phyloP scores from a whole-genome alignment of 2,329 filamentous ascomycete species.

The Phialocephala subalpina region DNA sequence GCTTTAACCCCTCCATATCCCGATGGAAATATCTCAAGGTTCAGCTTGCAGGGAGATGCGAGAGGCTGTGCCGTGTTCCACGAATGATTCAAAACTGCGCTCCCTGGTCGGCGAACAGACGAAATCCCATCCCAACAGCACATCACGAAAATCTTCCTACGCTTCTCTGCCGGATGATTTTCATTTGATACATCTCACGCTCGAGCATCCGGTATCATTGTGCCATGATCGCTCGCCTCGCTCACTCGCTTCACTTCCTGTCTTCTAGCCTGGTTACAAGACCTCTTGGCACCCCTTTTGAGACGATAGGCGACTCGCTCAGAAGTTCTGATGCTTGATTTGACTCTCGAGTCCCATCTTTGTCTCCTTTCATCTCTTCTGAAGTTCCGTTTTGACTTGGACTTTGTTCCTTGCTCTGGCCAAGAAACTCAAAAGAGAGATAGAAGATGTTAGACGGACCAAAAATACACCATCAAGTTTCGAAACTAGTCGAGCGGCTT shows the following conservation, averaged over 20 bases:
- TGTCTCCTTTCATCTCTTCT: background rate
- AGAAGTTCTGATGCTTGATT: slow-evolving; percentile 18
- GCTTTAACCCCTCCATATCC: background rate
- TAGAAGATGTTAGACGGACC: background rate
- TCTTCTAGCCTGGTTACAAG: slow-evolving; percentile 23
- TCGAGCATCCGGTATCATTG: slow-evolving; percentile 13
- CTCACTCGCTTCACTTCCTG: background rate
- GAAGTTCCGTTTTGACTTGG: background rate
- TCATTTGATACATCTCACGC: slow-evolving; percentile 25
- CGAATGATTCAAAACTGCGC: slow-evolving; percentile 14
- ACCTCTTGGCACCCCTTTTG: slow-evolving; percentile 14
- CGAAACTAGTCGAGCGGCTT: slow-evolving; percentile 7
- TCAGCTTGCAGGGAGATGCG: slow-evolving; percentile 1
- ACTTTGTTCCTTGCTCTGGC: background rate
- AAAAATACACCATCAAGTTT: slow-evolving; percentile 6
- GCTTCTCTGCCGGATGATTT: slow-evolving; percentile 1
- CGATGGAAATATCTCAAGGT: background rate
- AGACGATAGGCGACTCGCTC: slow-evolving; percentile 14
- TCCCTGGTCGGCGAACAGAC: slow-evolving; percentile 8
- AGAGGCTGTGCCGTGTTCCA: slow-evolving; percentile 14
- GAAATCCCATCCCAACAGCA: slow-evolving; percentile 12
- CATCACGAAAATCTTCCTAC: slow-evolving; percentile 19
- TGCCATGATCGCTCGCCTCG: slow-evolving; percentile 28
- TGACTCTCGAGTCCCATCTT: background rate
- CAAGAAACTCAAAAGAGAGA: background rate